phyloP scores from a whole-genome alignment of 371 early-diverging fungal species.

The Dichotomocladium elegans region DNA sequence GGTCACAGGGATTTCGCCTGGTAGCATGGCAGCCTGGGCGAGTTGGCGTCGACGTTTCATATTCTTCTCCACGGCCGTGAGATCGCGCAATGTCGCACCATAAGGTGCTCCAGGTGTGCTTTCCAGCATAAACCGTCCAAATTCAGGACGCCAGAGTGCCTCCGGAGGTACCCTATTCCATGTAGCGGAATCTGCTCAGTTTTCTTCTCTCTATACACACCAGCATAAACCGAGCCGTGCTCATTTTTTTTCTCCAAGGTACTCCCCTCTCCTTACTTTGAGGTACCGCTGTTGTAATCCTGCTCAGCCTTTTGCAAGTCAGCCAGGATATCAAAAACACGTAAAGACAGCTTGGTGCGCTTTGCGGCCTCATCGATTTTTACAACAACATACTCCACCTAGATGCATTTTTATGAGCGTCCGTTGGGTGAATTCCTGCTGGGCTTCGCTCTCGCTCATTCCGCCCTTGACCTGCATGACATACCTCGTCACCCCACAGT shows the following conservation, averaged over 20 bases:
- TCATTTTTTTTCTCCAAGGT: not conserved
- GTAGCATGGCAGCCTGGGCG: constrained; percentile 60
- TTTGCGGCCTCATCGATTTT: constrained; percentile 69
- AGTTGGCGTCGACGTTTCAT: constrained; percentile 83
- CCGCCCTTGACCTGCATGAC: not conserved
- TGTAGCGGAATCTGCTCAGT: not conserved
- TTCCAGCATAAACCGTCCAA: constrained; percentile 95
- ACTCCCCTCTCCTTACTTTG: constrained; percentile 21
- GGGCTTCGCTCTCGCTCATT: not conserved
- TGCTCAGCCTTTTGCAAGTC: constrained; percentile 72
- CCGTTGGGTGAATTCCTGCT: not conserved
- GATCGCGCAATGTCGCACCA: constrained; percentile 78
- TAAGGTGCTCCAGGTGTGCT: constrained; percentile 87
- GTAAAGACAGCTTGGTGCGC: constrained; percentile 73
- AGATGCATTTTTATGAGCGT: not conserved
- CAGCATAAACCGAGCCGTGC: not conserved
- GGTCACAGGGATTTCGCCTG: constrained; percentile 75
- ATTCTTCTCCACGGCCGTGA: constrained; percentile 82
- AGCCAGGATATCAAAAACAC: constrained; percentile 83
- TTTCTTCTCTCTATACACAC: not conserved
- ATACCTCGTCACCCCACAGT: constrained; percentile 97
- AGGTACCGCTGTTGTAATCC: constrained; percentile 40
- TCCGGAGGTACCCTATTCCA: constrained; percentile 26
- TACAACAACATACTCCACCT: constrained; percentile 94
- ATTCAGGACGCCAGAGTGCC: constrained; percentile 94